These are phyloP conservation scores for Microcyclospora pomicola DNA, from an alignment of 2,329 filamentous ascomycete genomes.

Conservation along the genomic window DNA sequence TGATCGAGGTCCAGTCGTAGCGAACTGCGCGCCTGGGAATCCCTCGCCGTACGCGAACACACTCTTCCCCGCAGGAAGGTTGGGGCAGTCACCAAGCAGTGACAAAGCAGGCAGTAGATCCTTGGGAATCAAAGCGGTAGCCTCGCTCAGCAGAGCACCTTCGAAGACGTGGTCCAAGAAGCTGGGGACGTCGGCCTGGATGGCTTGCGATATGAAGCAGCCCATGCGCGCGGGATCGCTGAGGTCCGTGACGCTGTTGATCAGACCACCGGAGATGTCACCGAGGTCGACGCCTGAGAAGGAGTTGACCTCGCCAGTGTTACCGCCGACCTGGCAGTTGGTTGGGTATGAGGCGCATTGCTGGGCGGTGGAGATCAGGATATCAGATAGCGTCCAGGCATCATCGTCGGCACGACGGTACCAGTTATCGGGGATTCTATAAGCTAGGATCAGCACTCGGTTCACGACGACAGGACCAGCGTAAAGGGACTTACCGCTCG, in stretches of 20 bases:
- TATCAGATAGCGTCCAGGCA: constrained; percentile 13
- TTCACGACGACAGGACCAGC: no score
- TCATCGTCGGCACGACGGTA: constrained; percentile 13
- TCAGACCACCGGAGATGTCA: constrained; percentile 13
- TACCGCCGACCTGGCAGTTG: constrained; percentile 13
- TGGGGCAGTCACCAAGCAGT: background rate
- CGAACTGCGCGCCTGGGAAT: background rate
- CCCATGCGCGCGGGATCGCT: constrained; percentile 10
- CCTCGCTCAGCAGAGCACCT: constrained; percentile 5
- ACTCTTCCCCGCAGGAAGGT: background rate
- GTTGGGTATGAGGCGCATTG: constrained; percentile 13
- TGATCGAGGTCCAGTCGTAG: no score
- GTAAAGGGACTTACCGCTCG: constrained; percentile 2
- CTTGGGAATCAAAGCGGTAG: background rate
- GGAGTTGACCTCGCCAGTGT: constrained; percentile 15
- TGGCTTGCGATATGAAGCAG: constrained; percentile 14
- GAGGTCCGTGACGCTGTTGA: constrained; percentile 12
- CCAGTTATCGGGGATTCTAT: constrained; percentile 14
- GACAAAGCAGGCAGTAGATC: background rate
- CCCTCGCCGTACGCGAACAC: background rate
- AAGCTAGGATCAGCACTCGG: no score
- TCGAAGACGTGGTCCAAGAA: constrained; percentile 11
- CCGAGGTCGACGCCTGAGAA: constrained; percentile 13
- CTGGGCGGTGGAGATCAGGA: constrained; percentile 13
- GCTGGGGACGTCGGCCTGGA: constrained; percentile 12